Evolutionary conservation across 225 moss, liverwort and hornwort species (phyloP), one percentile per base, ranked within the genome.

Genomic region (Straminergon stramineum): DNA sequence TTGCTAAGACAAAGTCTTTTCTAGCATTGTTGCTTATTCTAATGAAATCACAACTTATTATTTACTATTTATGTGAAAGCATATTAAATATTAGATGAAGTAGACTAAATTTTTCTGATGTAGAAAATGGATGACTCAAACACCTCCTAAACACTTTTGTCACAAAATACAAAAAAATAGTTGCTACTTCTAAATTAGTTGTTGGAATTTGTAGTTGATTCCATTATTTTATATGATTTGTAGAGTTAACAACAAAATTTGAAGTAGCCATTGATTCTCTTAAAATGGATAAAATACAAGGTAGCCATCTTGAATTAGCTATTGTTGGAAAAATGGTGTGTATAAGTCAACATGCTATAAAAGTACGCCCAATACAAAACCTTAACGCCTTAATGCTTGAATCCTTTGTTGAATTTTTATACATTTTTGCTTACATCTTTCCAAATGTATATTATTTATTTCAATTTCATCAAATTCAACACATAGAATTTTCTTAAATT

Each of bases 341-440:
- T 71, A 9, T 71, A 71, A 26, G 1, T 26, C 5, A 41, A 0
- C 0, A 0, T 23, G 4, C 39, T 41, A 41, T 15, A 71, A 26
- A 26, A 41, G 15, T 9, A 39, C 26, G 7, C 41, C 41, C 5
- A 41, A 71, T 71, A 13, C 26, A 71, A 71, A 71, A 7, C 13
- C 0, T 41, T 8, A 14, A 4, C 0, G 7, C 7, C 7, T n/a
- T n/a, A 35, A 8, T 45, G 11, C 1, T 4, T 20, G 0, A 19
- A 19, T 11, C 6, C 1, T 35, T 67, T 67, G 3, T 67, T 67
- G 17, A 58, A 22, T 45, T 22, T 58, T 58, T 58, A 21, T 21
- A 58, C 21, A 58, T 58, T 57, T 57, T 19, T 65, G 5, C 17
- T 65, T 65, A 8, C 11, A 18, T 34, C 17, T 32, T 34, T 9